Evolutionary conservation across 345 rosid species (phyloP).

Genomic region (Dipteronia dyeriana): DNA sequence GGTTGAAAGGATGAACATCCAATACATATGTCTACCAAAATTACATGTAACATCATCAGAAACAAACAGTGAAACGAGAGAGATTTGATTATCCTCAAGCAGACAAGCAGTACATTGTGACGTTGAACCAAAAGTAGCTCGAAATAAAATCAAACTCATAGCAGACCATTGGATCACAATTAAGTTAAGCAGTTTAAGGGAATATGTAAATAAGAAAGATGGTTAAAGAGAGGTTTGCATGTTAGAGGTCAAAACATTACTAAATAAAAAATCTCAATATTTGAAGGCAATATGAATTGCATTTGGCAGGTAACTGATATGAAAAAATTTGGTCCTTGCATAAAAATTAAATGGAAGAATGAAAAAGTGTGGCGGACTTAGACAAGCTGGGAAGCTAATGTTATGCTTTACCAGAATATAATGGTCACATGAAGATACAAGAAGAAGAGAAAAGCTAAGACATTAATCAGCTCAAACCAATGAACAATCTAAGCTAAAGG

Average conservation of each 20-base stretch:
- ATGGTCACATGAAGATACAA: not conserved
- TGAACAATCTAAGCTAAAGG: not conserved
- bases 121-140: conserved; percentile 6
- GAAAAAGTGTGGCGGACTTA: not conserved
- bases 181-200: not conserved
- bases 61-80: conserved; percentile 11
- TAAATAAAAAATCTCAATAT: not conserved
- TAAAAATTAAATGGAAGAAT: not conserved
- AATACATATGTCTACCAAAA: conserved; percentile 86
- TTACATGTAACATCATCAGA: conserved; percentile 23
- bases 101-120: not conserved
- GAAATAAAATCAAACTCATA: conserved; percentile 2
- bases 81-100: conserved; percentile 14
- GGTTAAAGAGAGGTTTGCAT: not conserved
- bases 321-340: not conserved
- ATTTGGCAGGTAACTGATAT: not conserved
- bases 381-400: not conserved
- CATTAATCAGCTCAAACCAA: not conserved
- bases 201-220: conserved; percentile 4
- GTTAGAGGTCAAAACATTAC: not conserved
- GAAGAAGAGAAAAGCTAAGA: not conserved
- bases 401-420: not conserved
- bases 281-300: not conserved
- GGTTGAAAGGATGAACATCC: conserved; percentile 98
- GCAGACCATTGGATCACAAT: not conserved